Conservation (phyloP, 768 basidiomycete genomes). For the Chalciporus sphaerocephalus region DNA sequence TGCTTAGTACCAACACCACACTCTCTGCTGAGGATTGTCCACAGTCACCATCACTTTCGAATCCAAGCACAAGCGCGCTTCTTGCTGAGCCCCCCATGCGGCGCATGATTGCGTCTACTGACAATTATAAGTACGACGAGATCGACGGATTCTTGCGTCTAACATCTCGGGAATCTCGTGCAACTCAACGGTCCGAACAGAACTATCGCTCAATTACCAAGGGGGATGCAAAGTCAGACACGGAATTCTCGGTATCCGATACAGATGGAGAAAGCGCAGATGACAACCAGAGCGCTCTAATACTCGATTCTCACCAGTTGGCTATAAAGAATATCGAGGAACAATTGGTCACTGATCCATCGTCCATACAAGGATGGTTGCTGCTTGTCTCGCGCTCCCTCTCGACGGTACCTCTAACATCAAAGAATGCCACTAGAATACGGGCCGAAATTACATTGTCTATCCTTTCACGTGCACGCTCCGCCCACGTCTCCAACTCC, state of each 20-base stretch:
- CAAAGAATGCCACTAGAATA: conserved; percentile 64
- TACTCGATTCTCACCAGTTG: conserved; percentile 54
- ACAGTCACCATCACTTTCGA: conserved; percentile 51
- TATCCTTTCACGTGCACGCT: conserved; percentile 60
- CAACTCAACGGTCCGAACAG: conserved; percentile 31
- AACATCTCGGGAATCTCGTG: conserved; percentile 43
- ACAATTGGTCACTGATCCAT: conserved; percentile 46
- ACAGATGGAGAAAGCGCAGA: conserved; percentile 34
- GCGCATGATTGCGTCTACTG: conserved; percentile 38
- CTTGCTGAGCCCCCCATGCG: conserved; percentile 46
- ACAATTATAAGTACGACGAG: conserved; percentile 52
- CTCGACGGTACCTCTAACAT: conserved; percentile 53
- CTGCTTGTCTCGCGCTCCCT: conserved; percentile 59
- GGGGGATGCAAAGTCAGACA: conserved; percentile 27
- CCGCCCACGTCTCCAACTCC: conserved; percentile 48
- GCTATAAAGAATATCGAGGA: conserved; percentile 58
- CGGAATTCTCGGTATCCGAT: conserved; percentile 33
- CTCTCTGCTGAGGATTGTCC: conserved; percentile 5
- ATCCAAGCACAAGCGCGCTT: conserved; percentile 50
- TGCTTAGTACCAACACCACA: conserved; percentile 1
- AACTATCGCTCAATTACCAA: conserved; percentile 50
- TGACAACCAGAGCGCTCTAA: conserved; percentile 27
- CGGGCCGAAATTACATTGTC: conserved; percentile 70
- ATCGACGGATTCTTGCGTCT: conserved; percentile 64
- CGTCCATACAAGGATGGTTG: conserved; percentile 56